Evolutionary conservation across 495 filamentous ascomycete genomes (phyloP), one percentile per base, ranked within the genome.

Genomic region (Cercophora samala): DNA sequence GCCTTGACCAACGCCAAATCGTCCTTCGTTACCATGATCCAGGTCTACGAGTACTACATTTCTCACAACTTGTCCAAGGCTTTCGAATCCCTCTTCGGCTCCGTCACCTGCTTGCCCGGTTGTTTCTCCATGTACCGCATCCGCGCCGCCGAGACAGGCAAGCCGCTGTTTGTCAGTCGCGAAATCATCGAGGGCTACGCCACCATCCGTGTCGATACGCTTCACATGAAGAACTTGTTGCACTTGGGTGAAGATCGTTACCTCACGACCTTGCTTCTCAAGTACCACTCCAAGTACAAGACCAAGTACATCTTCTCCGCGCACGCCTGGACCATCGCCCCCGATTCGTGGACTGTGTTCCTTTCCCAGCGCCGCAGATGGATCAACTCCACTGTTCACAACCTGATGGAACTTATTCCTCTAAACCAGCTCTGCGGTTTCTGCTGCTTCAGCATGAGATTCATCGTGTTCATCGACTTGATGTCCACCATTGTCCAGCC

Each of bases 331-430:
- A 99, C 95, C 11, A 91, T 97, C 68, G 95, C 95, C 15, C 95
- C 95, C 1, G 96, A 98, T 71, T 91, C 88, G 67, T 98, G 92
- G 89, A 81, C 84, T 23, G 91, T 99, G 55, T 97, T 99, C 85
- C 82, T 99, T 72, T 99, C 95, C 11, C 95, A 99, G 77, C 93
- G 95, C 80, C 93, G 95, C 78, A 90, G 95, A 74, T 99, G 95
- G 95, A 99, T 99, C 78, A 99, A 99, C 80, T 97, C 94, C 32
- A 99, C 95, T 2, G 90, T 99, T 22, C 95, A 99, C 83, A 99
- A 99, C 77, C 83, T 99, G 68, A 90, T 95, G 69, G 95, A 99
- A 75, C 88, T 99, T 61, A 93, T 98, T 72, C 93, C 93, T 5
- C 79, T 99, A 76, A 86, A 90, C 62, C 91, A 98, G 75, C 88